Percentiles rank a stretch among this genome's conserved stretches.
Evolutionary conservation across 2,329 filamentous ascomycete species (phyloP).

Genomic region (Botrytis medusae): DNA sequence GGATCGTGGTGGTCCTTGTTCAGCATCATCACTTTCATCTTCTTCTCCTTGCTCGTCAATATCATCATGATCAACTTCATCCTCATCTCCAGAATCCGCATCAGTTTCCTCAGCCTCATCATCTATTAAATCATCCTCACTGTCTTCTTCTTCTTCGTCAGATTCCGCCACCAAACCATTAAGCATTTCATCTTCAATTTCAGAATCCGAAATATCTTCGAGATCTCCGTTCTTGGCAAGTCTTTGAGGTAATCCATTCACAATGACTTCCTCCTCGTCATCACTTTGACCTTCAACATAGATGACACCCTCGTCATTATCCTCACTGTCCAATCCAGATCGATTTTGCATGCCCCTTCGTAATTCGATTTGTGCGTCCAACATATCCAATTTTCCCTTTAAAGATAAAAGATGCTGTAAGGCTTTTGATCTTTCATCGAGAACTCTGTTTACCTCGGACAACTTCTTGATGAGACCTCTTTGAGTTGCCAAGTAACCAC

Average conservation of each 20-base stretch:
- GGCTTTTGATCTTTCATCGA: conserved; percentile 81
- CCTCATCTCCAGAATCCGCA: conserved; percentile 43
- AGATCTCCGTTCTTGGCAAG: conserved; percentile 30
- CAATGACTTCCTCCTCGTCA: conserved; percentile 49
- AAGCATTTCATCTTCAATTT: conserved; percentile 41
- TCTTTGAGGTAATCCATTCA: conserved; percentile 44
- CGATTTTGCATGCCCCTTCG: conserved; percentile 65
- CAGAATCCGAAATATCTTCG: conserved; percentile 34
- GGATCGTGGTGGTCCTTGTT: conserved; percentile 32
- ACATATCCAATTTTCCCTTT: conserved; percentile 93
- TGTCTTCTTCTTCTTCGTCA: conserved; percentile 49
- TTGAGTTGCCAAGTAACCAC: conserved; percentile 84
- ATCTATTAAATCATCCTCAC: conserved; percentile 48
- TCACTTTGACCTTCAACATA: conserved; percentile 76
- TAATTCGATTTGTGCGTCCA: conserved; percentile 84
- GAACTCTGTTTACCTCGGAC: conserved; percentile 76
- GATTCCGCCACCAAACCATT: conserved; percentile 49
- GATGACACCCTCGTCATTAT: conserved; percentile 60
- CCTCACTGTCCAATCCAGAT: conserved; percentile 44
- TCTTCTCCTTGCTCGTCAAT: conserved; percentile 45
- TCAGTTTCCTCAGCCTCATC: conserved; percentile 51
- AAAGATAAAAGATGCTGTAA: conserved; percentile 80
- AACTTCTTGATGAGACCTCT: conserved; percentile 79
- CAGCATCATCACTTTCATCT: conserved; percentile 46
- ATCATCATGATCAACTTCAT: conserved; percentile 48